Base-by-base conservation (phyloP, 1,284 basidiomycete species). In the Cutaneotrichosporon cutaneum region DNA sequence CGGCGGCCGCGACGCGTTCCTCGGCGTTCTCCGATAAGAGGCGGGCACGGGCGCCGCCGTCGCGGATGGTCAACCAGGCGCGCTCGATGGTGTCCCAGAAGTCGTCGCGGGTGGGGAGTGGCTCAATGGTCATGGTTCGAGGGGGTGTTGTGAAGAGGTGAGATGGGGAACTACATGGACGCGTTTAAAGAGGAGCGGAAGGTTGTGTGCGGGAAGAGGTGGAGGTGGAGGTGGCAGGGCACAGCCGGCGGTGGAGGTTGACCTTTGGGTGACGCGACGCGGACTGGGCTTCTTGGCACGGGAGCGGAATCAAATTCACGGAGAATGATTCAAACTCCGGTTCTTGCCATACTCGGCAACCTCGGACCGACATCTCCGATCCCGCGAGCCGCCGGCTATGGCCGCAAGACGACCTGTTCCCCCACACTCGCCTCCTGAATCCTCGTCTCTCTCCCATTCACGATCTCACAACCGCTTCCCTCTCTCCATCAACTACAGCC, bases 31-130 rank as follows among this genome's bases (percentile, higher is more conserved):
- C 22, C 13, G 21, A 24, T 4, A 39, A 7, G 22, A 54, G 35
- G 16, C 7, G 52, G 33, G 30, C 33, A 4, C 52, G 35, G 21
- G 35, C 33, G 14, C 52, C 35, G 14, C 22, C 10, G 52, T 54
- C 52, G 22, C 24, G 35, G 33, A 54, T 36, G 18, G 33, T 33
- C 13, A 6, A 26, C 52, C 51, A 52, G 18, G 51, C 51, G n/a
- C 21, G n/a, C 51, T 52, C 51, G 32, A 52, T 52, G 30, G 16
- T 21, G 18, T 8, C 51, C 51, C 51, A 52, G 32, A 52, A 52
- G 30, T 52, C 51, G 51, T 52, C 51, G 3, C 30, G 30, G 9
- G 51, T 52, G 18, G 27, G 51, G 4, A 33, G 32, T 9, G 51
- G 9, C 2, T 33, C n/a, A 3, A 21, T 22, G 7, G 51, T 35